Percentiles rank a stretch among this genome's conserved stretches.
phyloP scores from a whole-genome alignment of 768 basidiomycete genomes.

The Tricholoma saponaceum region DNA sequence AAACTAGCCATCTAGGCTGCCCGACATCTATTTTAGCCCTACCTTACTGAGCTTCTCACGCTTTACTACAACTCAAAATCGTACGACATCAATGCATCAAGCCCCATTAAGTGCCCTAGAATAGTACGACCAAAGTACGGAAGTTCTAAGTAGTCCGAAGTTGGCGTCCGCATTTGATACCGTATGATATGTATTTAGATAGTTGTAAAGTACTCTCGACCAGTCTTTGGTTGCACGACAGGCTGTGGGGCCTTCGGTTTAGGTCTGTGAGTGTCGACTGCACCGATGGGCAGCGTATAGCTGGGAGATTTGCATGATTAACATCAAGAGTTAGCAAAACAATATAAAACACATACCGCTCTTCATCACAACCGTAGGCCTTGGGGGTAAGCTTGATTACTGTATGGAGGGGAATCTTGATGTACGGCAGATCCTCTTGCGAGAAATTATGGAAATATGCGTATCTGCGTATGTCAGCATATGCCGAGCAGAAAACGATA shows the following conservation, averaged over 20 bases:
- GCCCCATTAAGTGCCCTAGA: too few species aligned
- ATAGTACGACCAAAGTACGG: too few species aligned
- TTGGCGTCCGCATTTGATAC: too few species aligned
- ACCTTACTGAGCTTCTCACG: too few species aligned
- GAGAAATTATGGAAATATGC: constrained; percentile 94
- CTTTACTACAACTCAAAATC: too few species aligned
- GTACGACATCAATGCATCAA: too few species aligned
- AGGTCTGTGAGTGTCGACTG: constrained; percentile 90
- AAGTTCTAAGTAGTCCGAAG: too few species aligned
- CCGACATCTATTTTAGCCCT: too few species aligned
- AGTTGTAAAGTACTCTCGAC: constrained; percentile 42
- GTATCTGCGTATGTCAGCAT: constrained; percentile 49
- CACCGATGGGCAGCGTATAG: constrained; percentile 85
- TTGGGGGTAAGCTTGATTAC: constrained; percentile 98
- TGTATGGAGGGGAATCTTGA: constrained; percentile 96
- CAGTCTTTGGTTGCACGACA: constrained; percentile 27
- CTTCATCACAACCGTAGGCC: constrained; percentile 98
- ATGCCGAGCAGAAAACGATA: constrained; percentile 12
- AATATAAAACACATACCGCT: constrained; percentile 53
- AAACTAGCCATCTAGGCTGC: too few species aligned
- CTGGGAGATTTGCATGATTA: constrained; percentile 30
- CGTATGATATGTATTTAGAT: too few species aligned
- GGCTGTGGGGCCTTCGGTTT: constrained; percentile 45
- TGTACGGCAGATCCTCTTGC: constrained; percentile 93
- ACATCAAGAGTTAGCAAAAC: background rate